A percentile compares a stretch with the other conserved stretches of the same genome.
Evolutionary conservation across 2,329 filamentous ascomycete species (phyloP).

Genomic region (Cyphellophora attinorum): DNA sequence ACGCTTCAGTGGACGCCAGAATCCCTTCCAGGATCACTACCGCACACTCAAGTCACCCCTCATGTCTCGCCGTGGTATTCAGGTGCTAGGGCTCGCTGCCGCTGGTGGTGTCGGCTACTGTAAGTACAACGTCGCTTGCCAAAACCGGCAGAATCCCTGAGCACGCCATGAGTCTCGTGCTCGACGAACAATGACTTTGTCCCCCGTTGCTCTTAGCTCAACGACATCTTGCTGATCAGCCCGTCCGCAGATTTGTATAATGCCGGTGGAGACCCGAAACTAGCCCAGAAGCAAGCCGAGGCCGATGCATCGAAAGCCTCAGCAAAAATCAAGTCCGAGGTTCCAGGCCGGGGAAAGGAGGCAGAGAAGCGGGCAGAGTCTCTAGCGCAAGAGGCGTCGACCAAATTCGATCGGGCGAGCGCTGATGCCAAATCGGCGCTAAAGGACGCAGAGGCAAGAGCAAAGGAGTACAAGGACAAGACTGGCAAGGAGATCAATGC

Average conservation of each 20-base stretch:
- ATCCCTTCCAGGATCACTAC: conserved; percentile 16
- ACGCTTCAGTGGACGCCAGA: conserved; percentile 12
- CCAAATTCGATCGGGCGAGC: conserved; percentile 55
- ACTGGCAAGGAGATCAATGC: conserved; percentile 41
- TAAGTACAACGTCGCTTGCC: too few relatives aligned
- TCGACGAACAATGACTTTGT: too few relatives aligned
- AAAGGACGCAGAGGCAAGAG: conserved; percentile 50
- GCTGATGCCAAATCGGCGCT: conserved; percentile 38
- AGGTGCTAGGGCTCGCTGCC: conserved; percentile 50
- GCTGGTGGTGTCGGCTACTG: conserved; percentile 69
- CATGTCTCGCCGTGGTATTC: conserved; percentile 23
- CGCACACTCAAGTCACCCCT: conserved; percentile 5
- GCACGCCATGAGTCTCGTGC: too few relatives aligned
- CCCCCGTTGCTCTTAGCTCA: too few relatives aligned
- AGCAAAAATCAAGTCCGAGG: conserved; percentile 54
- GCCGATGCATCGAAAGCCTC: conserved; percentile 67
- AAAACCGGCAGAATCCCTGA: too few relatives aligned
- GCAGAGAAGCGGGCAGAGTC: conserved; percentile 56
- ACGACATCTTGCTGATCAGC: too few relatives aligned
- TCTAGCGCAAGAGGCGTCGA: conserved; percentile 51
- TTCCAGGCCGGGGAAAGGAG: conserved; percentile 54
- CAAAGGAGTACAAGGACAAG: conserved; percentile 61
- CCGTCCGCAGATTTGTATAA: conserved; percentile 75
- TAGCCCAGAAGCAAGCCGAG: conserved; percentile 78
- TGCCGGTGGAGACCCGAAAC: conserved; percentile 70